Conservation (phyloP, 169 alveolate genomes). For the Plasmodium gaboni region DNA sequence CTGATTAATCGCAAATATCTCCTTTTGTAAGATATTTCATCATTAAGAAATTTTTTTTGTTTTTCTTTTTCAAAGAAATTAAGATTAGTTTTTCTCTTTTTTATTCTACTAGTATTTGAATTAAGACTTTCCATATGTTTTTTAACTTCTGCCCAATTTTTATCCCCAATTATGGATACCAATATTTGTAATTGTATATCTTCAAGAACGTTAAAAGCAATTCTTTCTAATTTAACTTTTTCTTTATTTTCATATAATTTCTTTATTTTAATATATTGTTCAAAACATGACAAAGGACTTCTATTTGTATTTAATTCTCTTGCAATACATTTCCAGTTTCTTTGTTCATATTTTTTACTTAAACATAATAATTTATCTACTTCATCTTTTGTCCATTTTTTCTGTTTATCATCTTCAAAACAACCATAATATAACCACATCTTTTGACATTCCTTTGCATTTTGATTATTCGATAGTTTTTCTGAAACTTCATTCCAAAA, state of each 20-base stretch:
- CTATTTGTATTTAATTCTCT: conserved; percentile 68
- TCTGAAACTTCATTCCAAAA: conserved; percentile 62
- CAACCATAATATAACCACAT: conserved; percentile 67
- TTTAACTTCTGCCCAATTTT: conserved; percentile 52
- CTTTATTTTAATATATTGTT: conserved; percentile 50
- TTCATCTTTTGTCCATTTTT: conserved; percentile 62
- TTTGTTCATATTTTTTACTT: conserved; percentile 35
- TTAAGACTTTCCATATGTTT: conserved; percentile 63
- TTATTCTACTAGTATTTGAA: conserved; percentile 29
- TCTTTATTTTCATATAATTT: conserved; percentile 48
- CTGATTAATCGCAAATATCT: conserved; percentile 33
- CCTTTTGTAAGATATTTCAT: conserved; percentile 68
- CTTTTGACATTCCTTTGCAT: conserved; percentile 49
- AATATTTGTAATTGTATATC: conserved; percentile 70
- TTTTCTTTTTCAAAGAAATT: conserved; percentile 9
- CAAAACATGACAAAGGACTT: conserved; percentile 67
- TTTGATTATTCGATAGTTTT: conserved; percentile 11
- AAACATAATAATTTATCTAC: conserved; percentile 32
- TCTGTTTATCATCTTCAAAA: conserved; percentile 64
- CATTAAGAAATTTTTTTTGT: conserved; percentile 12
- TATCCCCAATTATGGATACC: conserved; percentile 69
- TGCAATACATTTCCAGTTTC: conserved; percentile 59
- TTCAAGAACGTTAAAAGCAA: conserved; percentile 70
- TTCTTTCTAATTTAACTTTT: conserved; percentile 47
- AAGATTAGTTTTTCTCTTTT: conserved; percentile 10